A percentile compares a stretch with the other conserved stretches of the same genome.
These are phyloP conservation scores for Penicillium sp. DNA, from an alignment of 2,329 filamentous ascomycete genomes.

Conservation along the genomic window DNA sequence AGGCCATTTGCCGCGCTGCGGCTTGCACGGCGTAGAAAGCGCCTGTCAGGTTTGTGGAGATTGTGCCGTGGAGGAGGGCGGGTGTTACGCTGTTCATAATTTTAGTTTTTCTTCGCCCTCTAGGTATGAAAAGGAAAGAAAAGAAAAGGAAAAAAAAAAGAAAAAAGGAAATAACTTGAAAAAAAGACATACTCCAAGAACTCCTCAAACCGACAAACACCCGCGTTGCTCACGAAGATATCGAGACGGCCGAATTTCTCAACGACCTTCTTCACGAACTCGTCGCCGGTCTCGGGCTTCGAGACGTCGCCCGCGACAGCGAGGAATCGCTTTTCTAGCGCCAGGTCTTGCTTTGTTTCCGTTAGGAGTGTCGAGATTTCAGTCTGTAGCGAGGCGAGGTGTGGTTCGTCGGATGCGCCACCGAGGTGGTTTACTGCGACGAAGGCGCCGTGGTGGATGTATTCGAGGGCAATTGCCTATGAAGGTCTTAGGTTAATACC, in stretches of 20 bases:
- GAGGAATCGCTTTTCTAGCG: conserved; percentile 55
- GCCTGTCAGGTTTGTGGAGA: conserved; percentile 81
- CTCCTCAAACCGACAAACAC: conserved; percentile 85
- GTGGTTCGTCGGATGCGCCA: conserved; percentile 34
- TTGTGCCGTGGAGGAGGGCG: conserved; percentile 72
- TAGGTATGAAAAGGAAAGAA: background rate
- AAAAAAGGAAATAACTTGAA: conserved; percentile 17
- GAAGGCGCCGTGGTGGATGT: conserved; percentile 75
- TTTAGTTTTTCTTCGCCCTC: conserved; percentile 36
- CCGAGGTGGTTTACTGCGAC: conserved; percentile 83
- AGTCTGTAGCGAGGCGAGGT: conserved; percentile 36
- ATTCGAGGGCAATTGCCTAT: conserved; percentile 77
- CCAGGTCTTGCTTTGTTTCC: conserved; percentile 16
- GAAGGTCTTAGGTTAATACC: background rate
- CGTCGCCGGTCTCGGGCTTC: conserved; percentile 70
- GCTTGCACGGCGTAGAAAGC: conserved; percentile 90
- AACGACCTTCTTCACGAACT: conserved; percentile 71
- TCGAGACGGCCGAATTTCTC: conserved; percentile 62
- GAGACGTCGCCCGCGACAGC: conserved; percentile 79
- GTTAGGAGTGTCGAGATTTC: conserved; percentile 28
- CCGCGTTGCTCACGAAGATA: conserved; percentile 86
- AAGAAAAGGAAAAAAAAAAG: background rate
- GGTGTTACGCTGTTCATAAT: conserved; percentile 63
- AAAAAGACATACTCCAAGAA: conserved; percentile 69
- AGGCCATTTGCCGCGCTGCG: conserved; percentile 80